phyloP scores from a whole-genome alignment of 208 protist species.

The Leptomonas pyrrhocoris region DNA sequence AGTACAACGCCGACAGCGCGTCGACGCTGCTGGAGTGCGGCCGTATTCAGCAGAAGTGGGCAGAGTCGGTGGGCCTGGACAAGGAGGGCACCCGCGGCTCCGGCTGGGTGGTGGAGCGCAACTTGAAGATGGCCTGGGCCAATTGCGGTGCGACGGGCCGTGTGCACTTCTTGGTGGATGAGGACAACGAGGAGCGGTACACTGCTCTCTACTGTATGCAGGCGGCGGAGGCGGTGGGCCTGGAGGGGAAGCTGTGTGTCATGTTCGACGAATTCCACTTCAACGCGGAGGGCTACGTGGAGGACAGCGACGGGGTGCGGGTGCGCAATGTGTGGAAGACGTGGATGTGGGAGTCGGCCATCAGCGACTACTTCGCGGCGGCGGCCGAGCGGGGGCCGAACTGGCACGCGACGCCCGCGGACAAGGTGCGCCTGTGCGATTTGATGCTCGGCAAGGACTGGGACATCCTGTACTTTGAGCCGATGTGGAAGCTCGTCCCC shows the following conservation, averaged over 20 bases:
- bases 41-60: constrained; percentile 90
- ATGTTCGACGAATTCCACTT: constrained; percentile 91
- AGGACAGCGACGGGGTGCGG: constrained; percentile 74
- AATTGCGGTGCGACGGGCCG: constrained; percentile 59
- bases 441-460: constrained; percentile 76
- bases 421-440: constrained; percentile 88
- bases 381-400: constrained; percentile 58
- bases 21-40: constrained; percentile 88
- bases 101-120: constrained; percentile 63
- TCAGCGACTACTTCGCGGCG: constrained; percentile 72
- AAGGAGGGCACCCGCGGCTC: constrained; percentile 57
- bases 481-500: constrained; percentile 92
- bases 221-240: constrained; percentile 67
- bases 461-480: constrained; percentile 84
- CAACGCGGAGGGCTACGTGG: constrained; percentile 67
- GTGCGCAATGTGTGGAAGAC: constrained; percentile 91
- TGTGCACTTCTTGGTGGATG: constrained; percentile 90
- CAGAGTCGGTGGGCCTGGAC: constrained; percentile 67
- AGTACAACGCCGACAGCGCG: constrained; percentile 94
- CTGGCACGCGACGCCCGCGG: constrained; percentile 65
- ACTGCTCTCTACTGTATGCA: constrained; percentile 84
- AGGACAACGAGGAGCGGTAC: constrained; percentile 89
- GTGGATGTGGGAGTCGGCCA: constrained; percentile 92
- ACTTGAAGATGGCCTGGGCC: constrained; percentile 68
- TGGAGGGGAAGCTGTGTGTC: constrained; percentile 86